Evolutionary conservation across 495 filamentous ascomycete species (phyloP), one percentile per base, ranked within the genome.

Genomic region (Penicillium antarcticum): DNA sequence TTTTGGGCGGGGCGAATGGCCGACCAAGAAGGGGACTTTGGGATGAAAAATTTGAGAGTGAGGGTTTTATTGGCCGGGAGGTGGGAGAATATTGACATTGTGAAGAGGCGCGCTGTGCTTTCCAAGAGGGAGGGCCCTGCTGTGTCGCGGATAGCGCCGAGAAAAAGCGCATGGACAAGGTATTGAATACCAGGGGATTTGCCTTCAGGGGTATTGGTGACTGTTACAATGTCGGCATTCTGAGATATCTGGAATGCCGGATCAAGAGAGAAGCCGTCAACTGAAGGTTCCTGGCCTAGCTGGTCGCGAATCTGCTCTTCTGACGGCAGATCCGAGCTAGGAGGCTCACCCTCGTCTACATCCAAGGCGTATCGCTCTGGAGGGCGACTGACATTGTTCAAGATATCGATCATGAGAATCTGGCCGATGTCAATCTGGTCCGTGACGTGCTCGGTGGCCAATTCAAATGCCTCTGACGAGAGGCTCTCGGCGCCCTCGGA

Each of bases 71-170:
- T 43, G 32, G 48, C 21, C 26, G 48, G 53, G 19, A 60, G 57
- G 42, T 60, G 34, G 33, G 49, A 48, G 7, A 47, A 2, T 0
- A 60, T n/a, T 5, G 53, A 36, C 13, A 54, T 40, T 3, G 51
- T 54, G n/a, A 61, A 54, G 29, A 57, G 53, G 11, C 58, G 53
- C 6, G 51, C 51, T 17, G 58, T 54, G 26, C 26, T 48, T 42
- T 52, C 51, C 0, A 57, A 31, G 13, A 61, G 42, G 36, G 53
- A 42, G 19, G 16, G 19, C 8, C 42, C 35, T 19, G 29, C 38
- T 9, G 23, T n/a, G 34, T 49, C 51, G 24, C 31, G 11, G 26
- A 57, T 39, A 10, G 51, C 38, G 38, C 50, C 45, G 23, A 61
- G 58, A 36, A 61, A 61, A 12, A 43, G 5, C 11, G 37, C 38